phyloP scores from a whole-genome alignment of 2,329 filamentous ascomycete species.

The Verticillium zaregamsianum region DNA sequence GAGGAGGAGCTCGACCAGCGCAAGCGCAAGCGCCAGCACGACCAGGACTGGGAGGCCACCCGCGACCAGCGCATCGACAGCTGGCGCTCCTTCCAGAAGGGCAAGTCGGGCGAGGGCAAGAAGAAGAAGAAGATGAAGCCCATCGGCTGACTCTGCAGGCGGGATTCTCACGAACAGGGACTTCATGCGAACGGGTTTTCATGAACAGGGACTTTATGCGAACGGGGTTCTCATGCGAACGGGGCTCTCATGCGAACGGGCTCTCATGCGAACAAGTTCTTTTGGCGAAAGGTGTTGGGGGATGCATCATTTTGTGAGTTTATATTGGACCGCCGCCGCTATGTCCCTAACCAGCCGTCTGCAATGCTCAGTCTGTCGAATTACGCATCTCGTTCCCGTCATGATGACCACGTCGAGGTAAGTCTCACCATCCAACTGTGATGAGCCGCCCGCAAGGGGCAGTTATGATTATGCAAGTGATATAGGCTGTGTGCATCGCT shows the following conservation, averaged over 20 bases:
- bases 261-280: too few species aligned
- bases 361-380: neutral
- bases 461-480: neutral
- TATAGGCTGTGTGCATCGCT: neutral
- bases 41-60: conserved; percentile 92
- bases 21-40: conserved; percentile 85
- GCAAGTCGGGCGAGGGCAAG: conserved; percentile 45
- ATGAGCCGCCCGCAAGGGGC: neutral
- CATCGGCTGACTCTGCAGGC: conserved; percentile 43
- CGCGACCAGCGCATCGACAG: conserved; percentile 87
- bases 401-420: neutral
- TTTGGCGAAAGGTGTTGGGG: neutral
- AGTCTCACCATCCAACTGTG: neutral
- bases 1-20: conserved; percentile 80
- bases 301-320: conserved; percentile 10
- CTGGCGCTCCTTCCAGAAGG: conserved; percentile 90
- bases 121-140: conserved; percentile 63
- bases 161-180: too few species aligned
- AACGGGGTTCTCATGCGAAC: neutral
- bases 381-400: too few species aligned
- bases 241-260: neutral
- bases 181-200: too few species aligned
- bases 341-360: conserved; percentile 11
- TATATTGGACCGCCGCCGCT: conserved; percentile 7
- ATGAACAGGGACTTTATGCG: too few species aligned